Base-by-base conservation (phyloP, 2,329 filamentous ascomycete genomes). In the Trichoderma lentiforme region DNA sequence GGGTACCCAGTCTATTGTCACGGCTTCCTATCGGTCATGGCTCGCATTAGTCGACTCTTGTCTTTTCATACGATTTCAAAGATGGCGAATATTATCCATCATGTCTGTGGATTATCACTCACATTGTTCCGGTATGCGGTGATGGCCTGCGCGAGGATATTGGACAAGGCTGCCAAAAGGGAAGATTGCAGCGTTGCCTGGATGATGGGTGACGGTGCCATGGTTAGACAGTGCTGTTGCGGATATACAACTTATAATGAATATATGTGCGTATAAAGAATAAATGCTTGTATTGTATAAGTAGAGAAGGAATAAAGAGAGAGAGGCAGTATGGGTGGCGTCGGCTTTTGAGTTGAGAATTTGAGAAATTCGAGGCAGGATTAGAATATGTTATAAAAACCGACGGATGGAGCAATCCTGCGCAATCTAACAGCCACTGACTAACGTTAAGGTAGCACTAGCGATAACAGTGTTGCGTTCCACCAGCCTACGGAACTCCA, bases 61-160 rank as follows among this genome's bases (percentile, higher is more conserved):
- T 43, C 12, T 15, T 43, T 43, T 43, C 26, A 62, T 62, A 51
- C 3, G 4, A 21, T 6, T 12, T 47, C 43, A n/a, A 39, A 51
- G n/a, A 21, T 0, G 47, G 11, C 5, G 21, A 14, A 53, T 53
- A 53, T 24, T 6, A 18, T 39, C 36, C 5, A 21, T 47, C n/a
- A 21, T 21, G n/a, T 4, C 4, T 53, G 21, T 14, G n/a, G 47
- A 21, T 24, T 53, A 2, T 32, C 4, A 68, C 63, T 26, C 84
- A 92, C 92, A 76, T 87, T 83, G 53, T 82, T 81, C 76, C 86
- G 87, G 76, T 91, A 90, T 8, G 90, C 87, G 8, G 86, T 86
- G 73, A 96, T 87, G 71, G 85, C 82, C 81, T 96, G 93, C 11
- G 92, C 93, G 62, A 95, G 81, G 30, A 94, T 79, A 78, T 93